Base-by-base conservation (phyloP, 2,329 filamentous ascomycete genomes). In the Thermomyces lanuginosus region DNA sequence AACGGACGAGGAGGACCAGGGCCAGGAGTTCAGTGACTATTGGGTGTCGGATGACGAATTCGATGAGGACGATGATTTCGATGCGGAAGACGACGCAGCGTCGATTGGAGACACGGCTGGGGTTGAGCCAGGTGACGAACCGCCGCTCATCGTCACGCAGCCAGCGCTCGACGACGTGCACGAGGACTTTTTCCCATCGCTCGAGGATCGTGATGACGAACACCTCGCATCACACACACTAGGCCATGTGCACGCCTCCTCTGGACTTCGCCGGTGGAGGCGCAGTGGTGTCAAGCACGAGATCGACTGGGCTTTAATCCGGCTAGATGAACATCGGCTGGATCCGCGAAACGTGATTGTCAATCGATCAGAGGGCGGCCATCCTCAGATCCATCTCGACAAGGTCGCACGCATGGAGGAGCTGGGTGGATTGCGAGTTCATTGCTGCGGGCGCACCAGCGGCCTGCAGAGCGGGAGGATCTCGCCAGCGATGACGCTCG, bases 221-320 rank as follows among this genome's bases (percentile, higher is more conserved):
- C 77, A 93, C 38, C 63, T 93, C 1, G 71, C 79, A 22, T 81
- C 75, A 0, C 89, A 79, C 42, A 69, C 72, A 8, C 62, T 95
- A 1, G 86, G 86, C 3, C 72, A 82, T 42, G 63, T 95, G 3
- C 82, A 91, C 43, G 86, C 86, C 1, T 91, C 82, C 0, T 92
- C 83, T 12, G 86, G 86, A 5, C 77, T 95, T 32, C 72, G 82
- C 4, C 72, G 86, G 16, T 75, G 78, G 46, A 65, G 61, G 27
- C 66, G 75, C 32, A 64, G 76, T 34, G 73, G 76, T 4, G 58
- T 91, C 13, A 62, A 80, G 4, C 86, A 93, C 47, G 86, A 95
- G 50, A 83, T 95, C 22, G 86, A 95, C 50, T 95, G 86, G 86
- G 83, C 84, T 0, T 60, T 95, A 2, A 83, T 95, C 40, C 72